Evolutionary conservation across 257 asterid species (phyloP), one percentile per base, ranked within the genome.

Genomic region (Penstemon davidsonii): DNA sequence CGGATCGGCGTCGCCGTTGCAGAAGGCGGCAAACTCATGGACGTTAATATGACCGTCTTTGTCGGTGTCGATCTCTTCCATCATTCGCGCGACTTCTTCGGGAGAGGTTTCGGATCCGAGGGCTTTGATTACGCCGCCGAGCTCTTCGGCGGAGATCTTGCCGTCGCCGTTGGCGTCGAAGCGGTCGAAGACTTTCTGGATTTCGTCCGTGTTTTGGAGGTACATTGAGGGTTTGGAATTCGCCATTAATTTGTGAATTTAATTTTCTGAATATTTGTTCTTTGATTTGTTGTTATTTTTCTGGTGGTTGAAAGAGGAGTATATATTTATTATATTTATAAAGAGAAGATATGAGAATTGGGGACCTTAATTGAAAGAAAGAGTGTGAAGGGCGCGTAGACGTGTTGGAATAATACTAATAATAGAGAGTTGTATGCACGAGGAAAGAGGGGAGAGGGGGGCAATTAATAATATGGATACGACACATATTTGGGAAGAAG

Each of bases 81-180:
- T 88, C 95, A 87, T 83, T 4, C 73, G 69, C 0, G 54, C 51
- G 8, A 88, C 71, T 19, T 93, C 97, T 0, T 80, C 90, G 18
- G 67, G 64, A 33, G 96, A 79, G 59, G 82, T 50, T 54, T 18
- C 67, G 73, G 96, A 80, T 63, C 98, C 97, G 69, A 93, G 87
- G 4, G 95, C 86, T 18, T 38, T 62, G 47, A 93, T 53, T 4
- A 88, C 95, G 58, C 86, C 83, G 69, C 74, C 64, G 52, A 93
- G 95, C 82, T 93, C 99, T 1, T 70, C 83, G 62, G 73, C 55
- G 52, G 99, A 90, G 85, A 93, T 88, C 89, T 81, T 84, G 19
- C 96, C 97, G 81, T 93, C 99, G 52, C 80, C 70, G 77, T 93
- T 87, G 33, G 89, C 60, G 81, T 93, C 99, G 81, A 93, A 90